phyloP scores from a whole-genome alignment of 768 basidiomycete species.

The Trametopsis cervina region DNA sequence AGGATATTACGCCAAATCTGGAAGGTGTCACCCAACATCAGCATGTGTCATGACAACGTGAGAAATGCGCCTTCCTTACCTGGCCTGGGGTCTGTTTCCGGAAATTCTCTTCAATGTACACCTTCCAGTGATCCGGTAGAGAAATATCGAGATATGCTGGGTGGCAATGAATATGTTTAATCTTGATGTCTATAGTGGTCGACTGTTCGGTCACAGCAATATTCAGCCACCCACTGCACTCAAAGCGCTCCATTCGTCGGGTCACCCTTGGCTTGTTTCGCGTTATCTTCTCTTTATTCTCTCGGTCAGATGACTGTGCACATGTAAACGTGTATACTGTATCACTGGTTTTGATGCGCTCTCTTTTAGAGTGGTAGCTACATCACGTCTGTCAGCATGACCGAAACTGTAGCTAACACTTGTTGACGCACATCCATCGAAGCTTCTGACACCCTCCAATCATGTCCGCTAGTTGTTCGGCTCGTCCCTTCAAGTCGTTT shows the following conservation, averaged over 20 bases:
- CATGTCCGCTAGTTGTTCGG: too few relatives aligned
- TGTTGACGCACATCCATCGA: too few relatives aligned
- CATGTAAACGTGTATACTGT: conserved; percentile 1
- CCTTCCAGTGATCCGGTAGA: conserved; percentile 10
- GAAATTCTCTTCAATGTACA: conserved; percentile 4
- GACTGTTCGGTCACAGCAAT: neutral
- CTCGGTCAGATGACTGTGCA: conserved; percentile 1
- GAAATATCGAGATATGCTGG: conserved; percentile 2
- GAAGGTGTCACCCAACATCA: neutral
- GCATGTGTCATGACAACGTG: neutral
- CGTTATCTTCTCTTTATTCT: conserved; percentile 1
- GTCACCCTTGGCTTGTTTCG: neutral
- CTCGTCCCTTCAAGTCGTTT: too few relatives aligned
- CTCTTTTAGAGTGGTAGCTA: too few relatives aligned
- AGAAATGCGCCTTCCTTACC: neutral
- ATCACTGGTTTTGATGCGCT: neutral
- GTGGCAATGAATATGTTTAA: conserved; percentile 6
- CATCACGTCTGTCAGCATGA: too few relatives aligned
- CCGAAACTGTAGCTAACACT: too few relatives aligned
- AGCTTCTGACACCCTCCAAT: too few relatives aligned
- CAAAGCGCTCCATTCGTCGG: conserved; percentile 5
- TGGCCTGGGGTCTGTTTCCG: neutral
- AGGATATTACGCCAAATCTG: conserved; percentile 13
- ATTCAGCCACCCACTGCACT: conserved; percentile 12
- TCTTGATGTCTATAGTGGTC: neutral